phyloP scores from a whole-genome alignment of 441 rosid species.

The Macaranga tanarius region DNA sequence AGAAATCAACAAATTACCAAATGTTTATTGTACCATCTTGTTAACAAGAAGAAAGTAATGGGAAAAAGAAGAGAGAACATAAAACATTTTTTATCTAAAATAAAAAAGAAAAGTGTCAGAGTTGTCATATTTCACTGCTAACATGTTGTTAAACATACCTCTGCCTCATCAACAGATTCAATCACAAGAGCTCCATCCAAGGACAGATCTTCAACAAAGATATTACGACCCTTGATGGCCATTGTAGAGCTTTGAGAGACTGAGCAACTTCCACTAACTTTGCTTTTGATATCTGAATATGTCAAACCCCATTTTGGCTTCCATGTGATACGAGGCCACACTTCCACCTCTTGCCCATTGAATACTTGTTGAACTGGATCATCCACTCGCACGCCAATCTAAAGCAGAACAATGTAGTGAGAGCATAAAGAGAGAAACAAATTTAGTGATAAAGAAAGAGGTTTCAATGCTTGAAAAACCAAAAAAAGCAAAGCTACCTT shows the following conservation, averaged over 20 bases:
- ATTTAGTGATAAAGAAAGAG: neutral
- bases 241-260: constrained; percentile 69
- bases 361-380: constrained; percentile 64
- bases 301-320: constrained; percentile 87
- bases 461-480: neutral
- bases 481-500: constrained; percentile 37
- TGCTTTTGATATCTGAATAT: constrained; percentile 61
- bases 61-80: neutral
- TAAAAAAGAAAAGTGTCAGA: no score
- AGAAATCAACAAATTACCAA: neutral
- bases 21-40: neutral
- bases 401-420: constrained; percentile 6
- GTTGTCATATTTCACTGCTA: no score
- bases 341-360: constrained; percentile 94
- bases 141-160: constrained; percentile 43
- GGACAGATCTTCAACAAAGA: constrained; percentile 55
- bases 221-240: constrained; percentile 66
- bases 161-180: constrained; percentile 70
- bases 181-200: constrained; percentile 80
- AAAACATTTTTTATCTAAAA: neutral
- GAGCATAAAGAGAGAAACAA: neutral
- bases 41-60: neutral
- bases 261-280: constrained; percentile 56
- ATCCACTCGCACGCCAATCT: constrained; percentile 80
- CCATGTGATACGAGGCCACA: constrained; percentile 89